Conservation (phyloP, 2,329 filamentous ascomycete genomes). For the Mycosphaerella arachidis region DNA sequence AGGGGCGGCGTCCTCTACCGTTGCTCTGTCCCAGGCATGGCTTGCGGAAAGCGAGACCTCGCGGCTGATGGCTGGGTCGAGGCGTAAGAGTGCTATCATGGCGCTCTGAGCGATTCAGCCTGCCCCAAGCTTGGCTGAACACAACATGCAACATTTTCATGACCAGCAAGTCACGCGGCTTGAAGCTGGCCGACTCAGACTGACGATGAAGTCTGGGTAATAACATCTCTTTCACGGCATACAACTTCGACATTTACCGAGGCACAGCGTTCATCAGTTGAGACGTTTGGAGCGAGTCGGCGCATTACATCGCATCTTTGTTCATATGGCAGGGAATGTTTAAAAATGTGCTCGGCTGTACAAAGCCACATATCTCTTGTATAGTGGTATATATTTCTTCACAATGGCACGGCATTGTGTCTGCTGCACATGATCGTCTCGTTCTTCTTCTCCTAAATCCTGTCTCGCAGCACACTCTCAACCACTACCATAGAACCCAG, state of each 20-base stretch:
- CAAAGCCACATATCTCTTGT: not conserved
- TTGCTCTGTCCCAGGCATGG: conserved; percentile 39
- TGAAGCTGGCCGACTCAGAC: not conserved
- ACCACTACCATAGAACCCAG: no score
- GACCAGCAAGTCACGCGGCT: not conserved
- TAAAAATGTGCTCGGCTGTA: not conserved
- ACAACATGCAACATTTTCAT: not conserved
- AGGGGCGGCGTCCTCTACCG: conserved; percentile 21
- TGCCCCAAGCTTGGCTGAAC: not conserved
- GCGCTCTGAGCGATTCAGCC: not conserved
- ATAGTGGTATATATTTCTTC: not conserved
- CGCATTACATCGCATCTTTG: not conserved
- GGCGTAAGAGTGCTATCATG: conserved; percentile 11
- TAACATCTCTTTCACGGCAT: not conserved
- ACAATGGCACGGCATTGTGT: not conserved
- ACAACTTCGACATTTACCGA: not conserved
- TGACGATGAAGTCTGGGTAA: not conserved
- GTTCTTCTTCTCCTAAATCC: not conserved
- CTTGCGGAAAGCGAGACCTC: conserved; percentile 42
- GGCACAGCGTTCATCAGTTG: not conserved
- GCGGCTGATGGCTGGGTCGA: conserved; percentile 19
- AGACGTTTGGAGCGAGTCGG: not conserved
- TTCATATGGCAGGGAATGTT: not conserved
- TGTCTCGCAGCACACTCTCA: no score
- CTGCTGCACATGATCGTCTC: not conserved